phyloP scores from a whole-genome alignment of 2,329 filamentous ascomycete species.

The Paecilomyces sp. region DNA sequence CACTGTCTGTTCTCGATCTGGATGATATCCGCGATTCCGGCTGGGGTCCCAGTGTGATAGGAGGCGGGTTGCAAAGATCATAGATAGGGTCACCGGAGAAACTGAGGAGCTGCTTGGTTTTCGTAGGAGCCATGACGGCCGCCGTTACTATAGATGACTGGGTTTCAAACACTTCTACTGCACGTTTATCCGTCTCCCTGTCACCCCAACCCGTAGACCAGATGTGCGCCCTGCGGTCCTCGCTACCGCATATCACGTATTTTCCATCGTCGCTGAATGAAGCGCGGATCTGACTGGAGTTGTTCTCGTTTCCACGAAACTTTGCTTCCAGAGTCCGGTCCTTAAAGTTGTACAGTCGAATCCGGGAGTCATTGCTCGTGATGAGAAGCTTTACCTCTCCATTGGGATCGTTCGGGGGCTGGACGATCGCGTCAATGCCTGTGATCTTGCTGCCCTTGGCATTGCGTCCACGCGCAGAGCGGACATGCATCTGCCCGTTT shows the following conservation, averaged over 20 bases:
- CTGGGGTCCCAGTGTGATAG: slow-evolving; percentile 70
- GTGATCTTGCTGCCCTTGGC: slow-evolving; percentile 97
- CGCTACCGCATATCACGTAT: slow-evolving; percentile 87
- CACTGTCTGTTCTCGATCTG: slow-evolving; percentile 37
- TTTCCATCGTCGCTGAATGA: slow-evolving; percentile 79
- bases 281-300: slow-evolving; percentile 82
- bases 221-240: slow-evolving; percentile 83
- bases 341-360: slow-evolving; percentile 80
- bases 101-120: slow-evolving; percentile 69
- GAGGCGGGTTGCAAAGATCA: slow-evolving; percentile 91
- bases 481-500: slow-evolving; percentile 82
- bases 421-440: slow-evolving; percentile 69
- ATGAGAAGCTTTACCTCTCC: slow-evolving; percentile 77
- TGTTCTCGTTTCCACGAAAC: slow-evolving; percentile 85
- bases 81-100: slow-evolving; percentile 88
- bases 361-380: slow-evolving; percentile 88
- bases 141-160: slow-evolving; percentile 83
- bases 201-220: slow-evolving; percentile 65
- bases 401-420: slow-evolving; percentile 50
- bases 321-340: slow-evolving; percentile 83
- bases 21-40: slow-evolving; percentile 55
- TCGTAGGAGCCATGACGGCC: slow-evolving; percentile 75
- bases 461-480: slow-evolving; percentile 85
- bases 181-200: slow-evolving; percentile 69
- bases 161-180: slow-evolving; percentile 84